These are phyloP conservation scores for Quercus suber DNA, from an alignment of 306 rosid species.

Conservation along the genomic window DNA sequence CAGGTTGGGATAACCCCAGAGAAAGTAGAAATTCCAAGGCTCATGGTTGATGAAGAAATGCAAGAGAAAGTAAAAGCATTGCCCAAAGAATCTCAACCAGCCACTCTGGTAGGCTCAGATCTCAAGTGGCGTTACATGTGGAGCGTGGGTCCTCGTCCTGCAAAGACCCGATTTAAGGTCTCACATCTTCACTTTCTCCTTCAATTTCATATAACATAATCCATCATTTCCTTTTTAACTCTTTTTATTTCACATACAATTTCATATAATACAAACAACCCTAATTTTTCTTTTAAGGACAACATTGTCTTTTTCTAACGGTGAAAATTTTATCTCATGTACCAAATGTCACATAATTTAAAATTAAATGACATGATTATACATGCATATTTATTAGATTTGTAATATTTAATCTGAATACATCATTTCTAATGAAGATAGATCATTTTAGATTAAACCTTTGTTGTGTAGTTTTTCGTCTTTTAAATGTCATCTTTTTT, in stretches of 20 bases:
- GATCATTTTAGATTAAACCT: no score
- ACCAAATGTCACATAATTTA: no score
- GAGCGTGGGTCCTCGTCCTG: slow-evolving; percentile 92
- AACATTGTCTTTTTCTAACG: no score
- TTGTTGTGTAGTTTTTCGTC: no score
- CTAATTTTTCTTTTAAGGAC: no score
- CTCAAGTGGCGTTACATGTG: slow-evolving; percentile 93
- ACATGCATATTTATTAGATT: no score
- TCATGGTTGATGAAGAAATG: slow-evolving; percentile 85
- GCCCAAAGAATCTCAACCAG: slow-evolving; percentile 63
- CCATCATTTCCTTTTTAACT: slow-evolving; percentile 7
- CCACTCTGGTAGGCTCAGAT: slow-evolving; percentile 74
- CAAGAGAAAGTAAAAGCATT: slow-evolving; percentile 65
- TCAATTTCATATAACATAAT: not conserved
- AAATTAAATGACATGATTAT: no score
- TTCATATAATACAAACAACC: no score
- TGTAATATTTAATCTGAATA: no score
- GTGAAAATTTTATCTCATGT: no score
- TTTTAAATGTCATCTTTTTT: slow-evolving; percentile 1
- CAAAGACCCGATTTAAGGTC: slow-evolving; percentile 73
- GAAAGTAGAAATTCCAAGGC: slow-evolving; percentile 83
- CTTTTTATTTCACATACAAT: not conserved
- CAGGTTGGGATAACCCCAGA: slow-evolving; percentile 97
- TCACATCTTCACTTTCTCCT: not conserved
- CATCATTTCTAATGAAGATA: no score